phyloP scores from a whole-genome alignment of 164 flowering plant genomes.

The Nymphaea thermarum region DNA sequence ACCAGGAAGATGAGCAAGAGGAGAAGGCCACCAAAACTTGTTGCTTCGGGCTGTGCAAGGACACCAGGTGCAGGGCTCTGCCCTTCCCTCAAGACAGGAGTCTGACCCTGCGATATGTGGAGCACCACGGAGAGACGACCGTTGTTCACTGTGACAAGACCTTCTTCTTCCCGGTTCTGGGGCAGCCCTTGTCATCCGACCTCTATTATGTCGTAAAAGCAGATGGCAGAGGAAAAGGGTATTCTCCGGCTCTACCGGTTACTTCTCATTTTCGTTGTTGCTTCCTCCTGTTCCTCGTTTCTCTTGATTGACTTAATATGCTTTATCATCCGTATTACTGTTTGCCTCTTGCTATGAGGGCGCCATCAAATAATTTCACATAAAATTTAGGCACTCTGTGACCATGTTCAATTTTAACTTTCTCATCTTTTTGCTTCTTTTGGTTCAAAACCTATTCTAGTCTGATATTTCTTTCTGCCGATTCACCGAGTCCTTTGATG shows the following conservation, averaged over 20 bases:
- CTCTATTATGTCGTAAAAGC: conserved; percentile 34
- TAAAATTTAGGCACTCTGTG: background rate
- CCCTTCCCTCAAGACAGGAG: conserved; percentile 40
- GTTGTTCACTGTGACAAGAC: conserved; percentile 7
- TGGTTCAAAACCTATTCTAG: too few species aligned
- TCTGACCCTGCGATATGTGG: conserved; percentile 5
- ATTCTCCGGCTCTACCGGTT: conserved; percentile 3
- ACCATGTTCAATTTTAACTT: background rate
- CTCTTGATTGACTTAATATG: background rate
- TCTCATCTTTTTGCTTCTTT: background rate
- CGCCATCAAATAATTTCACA: background rate
- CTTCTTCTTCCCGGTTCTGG: conserved; percentile 37
- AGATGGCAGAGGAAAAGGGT: conserved; percentile 43
- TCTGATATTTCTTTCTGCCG: too few species aligned
- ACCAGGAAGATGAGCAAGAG: conserved; percentile 15
- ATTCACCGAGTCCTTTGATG: background rate
- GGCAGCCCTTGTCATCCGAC: conserved; percentile 45
- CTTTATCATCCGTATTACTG: background rate
- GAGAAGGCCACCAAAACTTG: conserved; percentile 10
- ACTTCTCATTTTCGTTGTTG: background rate
- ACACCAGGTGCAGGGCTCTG: conserved; percentile 8
- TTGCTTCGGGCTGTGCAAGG: conserved; percentile 23
- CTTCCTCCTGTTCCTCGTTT: background rate
- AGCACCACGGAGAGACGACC: background rate
- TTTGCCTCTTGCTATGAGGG: background rate